Base-by-base conservation (phyloP, 192 early-diverging fungal species). In the Umbelopsis ramanniana region DNA sequence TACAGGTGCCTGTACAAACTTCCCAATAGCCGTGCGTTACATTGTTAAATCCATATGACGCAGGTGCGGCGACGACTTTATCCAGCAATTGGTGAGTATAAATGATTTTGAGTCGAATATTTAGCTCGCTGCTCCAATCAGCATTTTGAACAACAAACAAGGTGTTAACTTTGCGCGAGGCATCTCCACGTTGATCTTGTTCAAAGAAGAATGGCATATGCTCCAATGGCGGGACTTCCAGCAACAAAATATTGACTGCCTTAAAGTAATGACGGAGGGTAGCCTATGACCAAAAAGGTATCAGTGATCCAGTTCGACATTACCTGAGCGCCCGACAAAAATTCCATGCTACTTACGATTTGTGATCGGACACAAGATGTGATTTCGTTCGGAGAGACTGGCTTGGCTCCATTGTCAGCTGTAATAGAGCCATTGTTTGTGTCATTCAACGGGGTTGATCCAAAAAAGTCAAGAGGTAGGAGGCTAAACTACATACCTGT, bases 21-120 rank as follows among this genome's bases (percentile, higher is more conserved):
- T 73, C 71, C 79, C 75, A 76, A 46, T 72, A 81, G 12, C 75
- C 45, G 24, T 70, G 40, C 4, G 53, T 4, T 0, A 69, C 72
- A n/a, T 81, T 60, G 37, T 69, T 74, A 23, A 81, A 74, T 4
- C 75, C 79, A 57, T 73, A 81, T 21, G 55, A 33, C 19, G 24
- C 38, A 19, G 79, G 79, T 0, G 57, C 35, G 15, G 46, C 37
- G 22, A 68, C 45, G 17, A 81, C 70, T 4, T 81, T 75, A 6
- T 52, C 43, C 2, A 76, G 53, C 17, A 80, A 33, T 22, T 24
- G n/a, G 67, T 80, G 67, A 21, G 57, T 60, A 23, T 71, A 60
- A 0, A 81, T 66, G 11, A 70, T 21, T 60, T 67, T 57, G n/a
- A 74, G 52, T 11, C 69, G 70, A 23, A 80, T 47, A 69, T 57